These are phyloP conservation scores for Silene noctiflora DNA, from an alignment of 179 eudicot genomes.

Conservation along the genomic window DNA sequence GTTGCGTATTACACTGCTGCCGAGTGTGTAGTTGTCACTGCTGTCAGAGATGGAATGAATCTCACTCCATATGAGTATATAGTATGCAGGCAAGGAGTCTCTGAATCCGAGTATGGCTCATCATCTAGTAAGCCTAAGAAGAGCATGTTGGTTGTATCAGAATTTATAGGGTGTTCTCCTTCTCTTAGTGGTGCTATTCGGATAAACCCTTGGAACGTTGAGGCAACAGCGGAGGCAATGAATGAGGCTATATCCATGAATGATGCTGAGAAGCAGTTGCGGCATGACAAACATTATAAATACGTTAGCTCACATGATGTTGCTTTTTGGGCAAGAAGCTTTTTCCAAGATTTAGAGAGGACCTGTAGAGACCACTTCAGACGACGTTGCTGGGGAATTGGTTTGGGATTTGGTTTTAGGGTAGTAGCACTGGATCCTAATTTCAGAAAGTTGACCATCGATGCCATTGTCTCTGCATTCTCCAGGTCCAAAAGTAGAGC, in stretches of 20 bases:
- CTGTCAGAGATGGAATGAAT: constrained; percentile 95
- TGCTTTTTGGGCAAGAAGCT: constrained; percentile 78
- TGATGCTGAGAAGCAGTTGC: constrained; percentile 74
- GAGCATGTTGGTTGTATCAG: constrained; percentile 89
- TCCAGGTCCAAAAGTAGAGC: constrained; percentile 74
- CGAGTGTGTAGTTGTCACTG: constrained; percentile 78
- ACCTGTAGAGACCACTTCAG: constrained; percentile 75
- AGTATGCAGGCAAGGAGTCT: constrained; percentile 70
- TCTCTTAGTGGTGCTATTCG: constrained; percentile 89
- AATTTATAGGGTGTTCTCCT: constrained; percentile 89
- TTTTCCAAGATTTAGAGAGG: constrained; percentile 81
- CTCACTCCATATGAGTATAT: constrained; percentile 81
- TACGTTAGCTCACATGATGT: constrained; percentile 88
- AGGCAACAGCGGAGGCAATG: constrained; percentile 83
- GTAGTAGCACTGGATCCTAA: constrained; percentile 82
- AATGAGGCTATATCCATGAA: constrained; percentile 60
- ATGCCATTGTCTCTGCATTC: constrained; percentile 77
- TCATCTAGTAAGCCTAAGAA: constrained; percentile 38
- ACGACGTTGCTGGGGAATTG: constrained; percentile 81
- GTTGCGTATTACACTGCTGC: constrained; percentile 67
- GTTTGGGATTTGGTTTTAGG: constrained; percentile 91
- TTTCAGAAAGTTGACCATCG: constrained; percentile 73
- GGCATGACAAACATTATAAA: constrained; percentile 84
- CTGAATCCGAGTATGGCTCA: constrained; percentile 39
- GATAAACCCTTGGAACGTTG: constrained; percentile 86